These are phyloP conservation scores for Elsinoe necatrix DNA, from an alignment of 2,329 filamentous ascomycete species.

Conservation along the genomic window DNA sequence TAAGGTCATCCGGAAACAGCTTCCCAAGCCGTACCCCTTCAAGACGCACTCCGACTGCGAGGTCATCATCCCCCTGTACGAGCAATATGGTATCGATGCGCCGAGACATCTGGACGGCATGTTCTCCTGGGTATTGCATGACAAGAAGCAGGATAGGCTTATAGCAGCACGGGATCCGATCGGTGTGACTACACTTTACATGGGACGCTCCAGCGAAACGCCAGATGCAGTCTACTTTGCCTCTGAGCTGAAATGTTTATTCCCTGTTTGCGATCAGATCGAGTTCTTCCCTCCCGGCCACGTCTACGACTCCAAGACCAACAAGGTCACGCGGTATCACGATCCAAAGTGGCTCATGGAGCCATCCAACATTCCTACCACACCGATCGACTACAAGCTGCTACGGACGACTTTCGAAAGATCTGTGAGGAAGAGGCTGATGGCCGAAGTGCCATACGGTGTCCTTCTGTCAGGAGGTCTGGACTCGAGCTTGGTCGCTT, in stretches of 20 bases:
- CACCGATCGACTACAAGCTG: slow-evolving; percentile 72
- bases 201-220: slow-evolving; percentile 75
- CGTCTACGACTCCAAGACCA: slow-evolving; percentile 89
- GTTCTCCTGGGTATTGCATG: slow-evolving; percentile 98
- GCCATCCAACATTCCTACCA: slow-evolving; percentile 64
- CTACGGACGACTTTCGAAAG: slow-evolving; percentile 78
- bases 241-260: slow-evolving; percentile 88
- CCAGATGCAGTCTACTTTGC: slow-evolving; percentile 88
- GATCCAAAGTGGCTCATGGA: slow-evolving; percentile 85
- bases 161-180: slow-evolving; percentile 94
- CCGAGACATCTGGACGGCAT: slow-evolving; percentile 95
- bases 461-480: slow-evolving; percentile 90
- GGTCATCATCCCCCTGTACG: slow-evolving; percentile 95
- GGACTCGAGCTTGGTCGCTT: slow-evolving; percentile 88
- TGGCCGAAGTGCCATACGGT: slow-evolving; percentile 98
- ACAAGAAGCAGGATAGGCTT: slow-evolving; percentile 86
- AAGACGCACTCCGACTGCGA: slow-evolving; percentile 99
- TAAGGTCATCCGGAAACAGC: slow-evolving; percentile 77
- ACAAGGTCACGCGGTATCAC: slow-evolving; percentile 78
- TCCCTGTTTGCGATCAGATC: slow-evolving; percentile 92
- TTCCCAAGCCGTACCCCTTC: slow-evolving; percentile 84
- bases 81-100: slow-evolving; percentile 83
- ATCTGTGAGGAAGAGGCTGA: slow-evolving; percentile 89
- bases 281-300: slow-evolving; percentile 91
- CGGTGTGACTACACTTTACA: slow-evolving; percentile 94